These are phyloP conservation scores for Candida sanyiensis DNA, from an alignment of 805 yeast species.

Conservation along the genomic window DNA sequence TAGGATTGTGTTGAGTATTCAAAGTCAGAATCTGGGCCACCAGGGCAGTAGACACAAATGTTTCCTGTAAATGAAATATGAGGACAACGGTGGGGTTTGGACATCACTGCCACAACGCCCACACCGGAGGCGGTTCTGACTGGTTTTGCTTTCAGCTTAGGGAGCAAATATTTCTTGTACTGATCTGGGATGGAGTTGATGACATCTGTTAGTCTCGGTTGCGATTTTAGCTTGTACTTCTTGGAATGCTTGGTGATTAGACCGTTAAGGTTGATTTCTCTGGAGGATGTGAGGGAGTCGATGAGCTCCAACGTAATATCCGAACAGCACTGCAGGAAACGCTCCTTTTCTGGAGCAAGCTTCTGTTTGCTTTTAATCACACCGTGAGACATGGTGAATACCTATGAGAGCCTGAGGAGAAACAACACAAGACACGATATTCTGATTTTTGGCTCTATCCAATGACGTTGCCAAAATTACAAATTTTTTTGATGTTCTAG, in stretches of 20 bases:
- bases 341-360: conserved; percentile 84
- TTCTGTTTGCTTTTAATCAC: conserved; percentile 46
- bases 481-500: conserved; percentile 1
- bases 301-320: conserved; percentile 86
- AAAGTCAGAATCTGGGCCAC: conserved; percentile 98
- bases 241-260: conserved; percentile 79
- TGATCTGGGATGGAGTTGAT: conserved; percentile 95
- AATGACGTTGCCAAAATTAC: conserved; percentile 6
- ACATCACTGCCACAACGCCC: conserved; percentile 99
- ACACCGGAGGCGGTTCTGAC: conserved; percentile 98
- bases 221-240: conserved; percentile 84
- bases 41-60: conserved; percentile 97
- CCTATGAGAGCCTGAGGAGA: neutral
- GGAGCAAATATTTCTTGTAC: conserved; percentile 82
- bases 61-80: conserved; percentile 98
- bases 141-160: conserved; percentile 96
- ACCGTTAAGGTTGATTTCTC: conserved; percentile 86
- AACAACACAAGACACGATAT: neutral
- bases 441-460: no score
- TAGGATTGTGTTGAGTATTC: conserved; percentile 97
- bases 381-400: conserved; percentile 24
- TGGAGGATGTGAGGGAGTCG: conserved; percentile 63
- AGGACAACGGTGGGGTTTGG: conserved; percentile 98
- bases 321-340: conserved; percentile 88
- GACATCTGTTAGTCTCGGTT: conserved; percentile 92